Evolutionary conservation across 306 rosid genomes (phyloP).

Genomic region (Bauhinia variegata): DNA sequence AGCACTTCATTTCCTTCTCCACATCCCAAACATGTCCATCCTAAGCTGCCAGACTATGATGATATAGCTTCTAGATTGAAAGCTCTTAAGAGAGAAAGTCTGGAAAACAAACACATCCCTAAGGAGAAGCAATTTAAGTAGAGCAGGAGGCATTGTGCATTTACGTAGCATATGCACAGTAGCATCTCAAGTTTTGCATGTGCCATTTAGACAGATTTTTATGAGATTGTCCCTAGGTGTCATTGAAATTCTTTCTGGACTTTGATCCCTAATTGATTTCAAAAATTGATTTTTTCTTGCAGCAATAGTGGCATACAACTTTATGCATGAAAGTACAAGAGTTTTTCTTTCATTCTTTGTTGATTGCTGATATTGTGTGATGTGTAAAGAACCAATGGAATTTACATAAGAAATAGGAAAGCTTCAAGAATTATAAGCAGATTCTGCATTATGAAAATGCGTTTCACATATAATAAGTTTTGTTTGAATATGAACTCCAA

Average conservation of each 20-base stretch:
- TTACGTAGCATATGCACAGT: neutral
- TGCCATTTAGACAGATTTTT: neutral
- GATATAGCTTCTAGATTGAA: conserved; percentile 64
- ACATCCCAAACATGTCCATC: conserved; percentile 74
- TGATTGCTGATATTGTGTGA: neutral
- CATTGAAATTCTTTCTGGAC: conserved; percentile 19
- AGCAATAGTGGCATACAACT: neutral
- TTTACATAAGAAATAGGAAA: neutral
- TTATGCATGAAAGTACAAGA: neutral
- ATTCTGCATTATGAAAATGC: neutral
- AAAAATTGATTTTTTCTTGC: conserved; percentile 8
- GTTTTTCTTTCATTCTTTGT: neutral
- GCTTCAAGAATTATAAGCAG: neutral
- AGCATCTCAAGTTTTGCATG: conserved; percentile 10
- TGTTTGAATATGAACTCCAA: neutral
- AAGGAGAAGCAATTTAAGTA: neutral
- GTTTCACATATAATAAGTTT: neutral
- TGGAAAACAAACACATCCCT: conserved; percentile 30
- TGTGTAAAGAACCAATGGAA: neutral
- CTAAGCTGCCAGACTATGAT: conserved; percentile 75
- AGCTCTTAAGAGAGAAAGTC: conserved; percentile 62
- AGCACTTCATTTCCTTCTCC: conserved; percentile 59
- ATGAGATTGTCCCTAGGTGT: conserved; percentile 8
- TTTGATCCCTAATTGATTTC: conserved; percentile 15
- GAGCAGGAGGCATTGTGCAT: conserved; percentile 5